These are phyloP conservation scores for Spathaspora passalidarum DNA, from an alignment of 805 yeast genomes.

Conservation along the genomic window DNA sequence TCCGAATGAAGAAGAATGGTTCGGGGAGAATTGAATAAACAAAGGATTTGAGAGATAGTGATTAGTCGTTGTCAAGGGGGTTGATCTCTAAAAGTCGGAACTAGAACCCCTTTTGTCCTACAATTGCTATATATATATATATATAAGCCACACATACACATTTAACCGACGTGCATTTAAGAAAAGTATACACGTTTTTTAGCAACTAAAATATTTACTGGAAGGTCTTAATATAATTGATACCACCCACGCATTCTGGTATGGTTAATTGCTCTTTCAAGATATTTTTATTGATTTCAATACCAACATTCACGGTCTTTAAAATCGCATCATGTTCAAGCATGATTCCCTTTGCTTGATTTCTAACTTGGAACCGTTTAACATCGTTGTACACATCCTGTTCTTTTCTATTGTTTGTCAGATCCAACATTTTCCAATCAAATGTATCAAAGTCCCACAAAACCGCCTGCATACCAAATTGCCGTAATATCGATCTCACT, in stretches of 20 bases:
- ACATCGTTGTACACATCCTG: constrained; percentile 56
- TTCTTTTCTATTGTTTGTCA: constrained; percentile 39
- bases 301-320: constrained; percentile 67
- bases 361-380: constrained; percentile 42
- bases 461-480: constrained; percentile 84
- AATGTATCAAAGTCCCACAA: constrained; percentile 90
- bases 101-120: no score
- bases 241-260: constrained; percentile 74
- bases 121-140: no score
- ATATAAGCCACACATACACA: neutral
- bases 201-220: neutral
- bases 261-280: constrained; percentile 72
- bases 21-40: no score
- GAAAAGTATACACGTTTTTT: neutral
- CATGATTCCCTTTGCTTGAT: constrained; percentile 54
- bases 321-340: constrained; percentile 81
- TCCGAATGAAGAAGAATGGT: no score
- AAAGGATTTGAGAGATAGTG: neutral
- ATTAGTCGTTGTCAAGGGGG: neutral
- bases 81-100: neutral
- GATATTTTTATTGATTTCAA: constrained; percentile 49
- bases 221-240: constrained; percentile 51
- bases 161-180: neutral
- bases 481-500: constrained; percentile 72
- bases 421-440: constrained; percentile 74